Evolutionary conservation across 257 asterid species (phyloP).

Genomic region (Salvia miltiorrhiza): DNA sequence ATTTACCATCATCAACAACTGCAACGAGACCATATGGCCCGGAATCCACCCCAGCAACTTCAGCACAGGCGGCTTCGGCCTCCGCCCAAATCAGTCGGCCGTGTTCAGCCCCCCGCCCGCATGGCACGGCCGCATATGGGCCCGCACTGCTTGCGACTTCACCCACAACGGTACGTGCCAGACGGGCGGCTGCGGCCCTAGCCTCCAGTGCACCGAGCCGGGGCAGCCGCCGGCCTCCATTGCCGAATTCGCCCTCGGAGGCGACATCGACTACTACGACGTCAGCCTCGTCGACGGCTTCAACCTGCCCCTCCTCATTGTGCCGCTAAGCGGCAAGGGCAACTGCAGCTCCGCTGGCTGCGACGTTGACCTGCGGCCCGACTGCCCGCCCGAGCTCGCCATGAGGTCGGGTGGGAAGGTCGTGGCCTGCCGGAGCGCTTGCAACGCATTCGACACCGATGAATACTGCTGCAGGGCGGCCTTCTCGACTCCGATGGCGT

Average conservation of each 20-base stretch:
- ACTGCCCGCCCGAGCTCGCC: conserved; percentile 43
- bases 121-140: neutral
- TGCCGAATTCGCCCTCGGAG: neutral
- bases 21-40: conserved; percentile 68
- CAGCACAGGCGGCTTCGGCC: conserved; percentile 45
- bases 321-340: conserved; percentile 46
- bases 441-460: conserved; percentile 39
- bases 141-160: neutral
- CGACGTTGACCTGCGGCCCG: conserved; percentile 39
- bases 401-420: conserved; percentile 32
- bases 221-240: conserved; percentile 11
- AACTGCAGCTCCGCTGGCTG: conserved; percentile 55
- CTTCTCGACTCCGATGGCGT: conserved; percentile 39
- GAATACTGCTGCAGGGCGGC: conserved; percentile 54
- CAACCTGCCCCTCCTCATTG: conserved; percentile 57
- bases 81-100: neutral
- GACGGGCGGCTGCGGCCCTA: conserved; percentile 57
- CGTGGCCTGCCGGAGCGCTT: conserved; percentile 66
- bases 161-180: conserved; percentile 34
- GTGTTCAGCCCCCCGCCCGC: neutral
- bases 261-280: conserved; percentile 49
- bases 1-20: conserved; percentile 52
- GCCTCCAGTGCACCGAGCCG: conserved; percentile 53
- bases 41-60: conserved; percentile 52
- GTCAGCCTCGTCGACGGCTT: conserved; percentile 73